A percentile compares a stretch with the other conserved stretches of the same genome.
Conservation (phyloP, 1,139 yeast genomes). For the Taphrina wiesneri region DNA sequence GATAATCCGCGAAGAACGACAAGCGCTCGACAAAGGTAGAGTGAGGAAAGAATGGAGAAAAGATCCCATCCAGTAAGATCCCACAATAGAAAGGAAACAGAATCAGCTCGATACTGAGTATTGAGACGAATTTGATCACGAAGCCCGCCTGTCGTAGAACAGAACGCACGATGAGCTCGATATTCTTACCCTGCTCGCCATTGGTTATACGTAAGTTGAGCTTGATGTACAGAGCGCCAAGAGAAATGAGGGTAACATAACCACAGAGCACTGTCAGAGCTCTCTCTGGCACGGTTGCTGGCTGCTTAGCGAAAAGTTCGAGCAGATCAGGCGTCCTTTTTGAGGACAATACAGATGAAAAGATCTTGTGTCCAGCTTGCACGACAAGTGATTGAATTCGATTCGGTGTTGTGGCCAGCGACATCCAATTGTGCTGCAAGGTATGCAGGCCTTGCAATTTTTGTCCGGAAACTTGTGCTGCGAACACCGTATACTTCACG, state of each 20-base stretch:
- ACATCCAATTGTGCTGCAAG: neutral
- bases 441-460: neutral
- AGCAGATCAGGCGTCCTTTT: neutral
- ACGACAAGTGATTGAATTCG: neutral
- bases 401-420: neutral
- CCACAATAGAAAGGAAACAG: conserved; percentile 90
- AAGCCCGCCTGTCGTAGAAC: conserved; percentile 48
- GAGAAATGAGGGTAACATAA: conserved; percentile 34
- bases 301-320: neutral
- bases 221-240: conserved; percentile 38
- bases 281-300: conserved; percentile 33
- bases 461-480: neutral
- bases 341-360: neutral
- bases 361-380: neutral
- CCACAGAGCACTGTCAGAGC: conserved; percentile 38
- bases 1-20: conserved; percentile 40
- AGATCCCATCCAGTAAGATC: conserved; percentile 59
- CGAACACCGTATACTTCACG: neutral
- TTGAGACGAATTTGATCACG: conserved; percentile 65
- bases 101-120: conserved; percentile 76
- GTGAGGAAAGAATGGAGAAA: conserved; percentile 8
- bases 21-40: conserved; percentile 34
- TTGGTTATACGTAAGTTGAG: conserved; percentile 27
- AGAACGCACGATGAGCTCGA: conserved; percentile 39
- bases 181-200: conserved; percentile 34